Base-by-base conservation (phyloP, 441 rosid species). In the Flueggea neowawraea region DNA sequence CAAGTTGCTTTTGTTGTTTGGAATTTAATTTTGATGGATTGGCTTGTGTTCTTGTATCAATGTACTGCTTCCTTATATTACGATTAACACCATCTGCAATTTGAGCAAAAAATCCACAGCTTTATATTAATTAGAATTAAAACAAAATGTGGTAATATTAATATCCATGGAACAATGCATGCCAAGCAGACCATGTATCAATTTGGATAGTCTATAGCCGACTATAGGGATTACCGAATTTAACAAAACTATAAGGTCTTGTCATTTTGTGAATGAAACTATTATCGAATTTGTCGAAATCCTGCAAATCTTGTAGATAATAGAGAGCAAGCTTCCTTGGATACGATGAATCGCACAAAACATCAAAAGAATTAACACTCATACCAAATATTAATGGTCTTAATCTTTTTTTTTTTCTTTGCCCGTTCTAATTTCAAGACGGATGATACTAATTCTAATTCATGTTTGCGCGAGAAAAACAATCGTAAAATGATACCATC, bases 271-370 rank as follows among this genome's bases (percentile, higher is more conserved):
- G 50, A 33, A 77, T 22, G 58, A 78, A 58, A 59, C 62, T 58
- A 16, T 55, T 57, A 10, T 77, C 78, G 22, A 84, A 68, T 58
- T 69, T 64, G 60, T 71, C 64, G 70, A 84, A 59, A 67, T 82
- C 88, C n/a, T 71, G 77, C 64, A 82, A 70, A 73, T 86, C 83
- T 41, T 78, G 81, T 15, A 86, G 80, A 74, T 72, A 80, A 63
- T 69, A 71, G 78, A 86, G 84, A 54, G 81, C 78, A 51, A 86
- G 75, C 79, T 82, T 86, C 82, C 85, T 75, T 62, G 89, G 89
- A 64, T 84, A 86, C 14, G 84, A 74, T 58, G 82, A 75, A 63
- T 84, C 84, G 54, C 82, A 70, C 57, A 31, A 49, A 64, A 41
- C 58, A 17, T 65, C 31, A 52, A 12, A 45, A 4, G 55, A 44